Base-by-base conservation (phyloP, 805 yeast species). In the Pichia deserticola region DNA sequence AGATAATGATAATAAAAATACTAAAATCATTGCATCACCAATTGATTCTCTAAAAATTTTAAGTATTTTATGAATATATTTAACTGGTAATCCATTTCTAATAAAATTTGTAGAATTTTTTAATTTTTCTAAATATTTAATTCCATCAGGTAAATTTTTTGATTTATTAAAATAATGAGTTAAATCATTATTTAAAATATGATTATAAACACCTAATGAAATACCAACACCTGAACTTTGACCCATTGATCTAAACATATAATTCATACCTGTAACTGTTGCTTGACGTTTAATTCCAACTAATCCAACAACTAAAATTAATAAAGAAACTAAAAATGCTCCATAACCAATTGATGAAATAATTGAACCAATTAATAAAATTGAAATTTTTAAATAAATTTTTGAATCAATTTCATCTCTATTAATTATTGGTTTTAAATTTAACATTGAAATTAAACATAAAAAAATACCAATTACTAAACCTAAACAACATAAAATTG, bases 231-330 rank as follows among this genome's bases (percentile, higher is more conserved):
- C 79, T 8, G 71, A 52, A 11, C 73, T 75, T 43, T 71, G 69
- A 20, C 79, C 80, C 45, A 73, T 61, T 4, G 80, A 74, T 54
- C 79, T 65, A 66, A 76, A 75, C 46, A 75, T 57, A 52, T 75
- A 75, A 56, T 72, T 74, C 63, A 75, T 67, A 40, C 79, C 78
- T 0, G 76, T 74, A 45, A 74, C 72, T 3, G 74, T 64, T 12
- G 77, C 78, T 57, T 75, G 80, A 49, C 71, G 67, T 30, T 72
- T 67, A 47, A 65, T 60, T 6, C 76, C 76, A 33, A 73, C 72
- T 20, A 68, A 64, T 44, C 70, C 75, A 13, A 75, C 75, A 36
- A 72, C 74, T 45, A 74, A 62, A 36, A 73, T 63, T 38, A 69
- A 52, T 8, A 70, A 54, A 25, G 73, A 67, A 25, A 72, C 76